A percentile compares a stretch with the other conserved stretches of the same genome.
Evolutionary conservation across 139 green algal genomes (phyloP).

Genomic region (Gonium pectorale): DNA sequence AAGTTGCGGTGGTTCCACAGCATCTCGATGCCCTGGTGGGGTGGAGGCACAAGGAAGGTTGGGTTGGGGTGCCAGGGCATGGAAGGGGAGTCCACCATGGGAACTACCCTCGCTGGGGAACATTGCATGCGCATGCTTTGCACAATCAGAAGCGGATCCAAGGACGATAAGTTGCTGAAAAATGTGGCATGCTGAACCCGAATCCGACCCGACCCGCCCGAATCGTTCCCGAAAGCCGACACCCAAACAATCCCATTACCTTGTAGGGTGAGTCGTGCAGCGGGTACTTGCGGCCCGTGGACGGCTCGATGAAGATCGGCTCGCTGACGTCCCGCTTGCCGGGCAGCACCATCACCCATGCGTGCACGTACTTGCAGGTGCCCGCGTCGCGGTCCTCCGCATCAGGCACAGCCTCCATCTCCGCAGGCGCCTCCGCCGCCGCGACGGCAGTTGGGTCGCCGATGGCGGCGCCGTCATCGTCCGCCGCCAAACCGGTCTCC

Average conservation of each 20-base stretch:
- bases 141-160: too few relatives aligned
- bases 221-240: too few relatives aligned
- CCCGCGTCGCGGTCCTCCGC: neutral
- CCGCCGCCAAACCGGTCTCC: neutral
- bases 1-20: conserved; percentile 80
- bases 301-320: conserved; percentile 81
- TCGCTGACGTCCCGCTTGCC: conserved; percentile 73
- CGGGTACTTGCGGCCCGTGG: conserved; percentile 67
- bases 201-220: too few relatives aligned
- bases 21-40: conserved; percentile 83
- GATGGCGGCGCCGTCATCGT: neutral
- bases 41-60: too few relatives aligned
- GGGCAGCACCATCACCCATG: conserved; percentile 85
- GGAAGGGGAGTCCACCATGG: too few relatives aligned
- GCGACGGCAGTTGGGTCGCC: conserved; percentile 6
- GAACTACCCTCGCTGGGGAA: too few relatives aligned
- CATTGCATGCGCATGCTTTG: too few relatives aligned
- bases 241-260: too few relatives aligned
- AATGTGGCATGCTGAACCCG: too few relatives aligned
- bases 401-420: too few relatives aligned
- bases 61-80: too few relatives aligned
- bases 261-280: conserved; percentile 71
- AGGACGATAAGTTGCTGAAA: too few relatives aligned
- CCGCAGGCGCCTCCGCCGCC: neutral
- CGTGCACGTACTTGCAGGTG: conserved; percentile 72